phyloP scores from a whole-genome alignment of 2,329 filamentous ascomycete genomes.

The Trichoderma simmonsii region DNA sequence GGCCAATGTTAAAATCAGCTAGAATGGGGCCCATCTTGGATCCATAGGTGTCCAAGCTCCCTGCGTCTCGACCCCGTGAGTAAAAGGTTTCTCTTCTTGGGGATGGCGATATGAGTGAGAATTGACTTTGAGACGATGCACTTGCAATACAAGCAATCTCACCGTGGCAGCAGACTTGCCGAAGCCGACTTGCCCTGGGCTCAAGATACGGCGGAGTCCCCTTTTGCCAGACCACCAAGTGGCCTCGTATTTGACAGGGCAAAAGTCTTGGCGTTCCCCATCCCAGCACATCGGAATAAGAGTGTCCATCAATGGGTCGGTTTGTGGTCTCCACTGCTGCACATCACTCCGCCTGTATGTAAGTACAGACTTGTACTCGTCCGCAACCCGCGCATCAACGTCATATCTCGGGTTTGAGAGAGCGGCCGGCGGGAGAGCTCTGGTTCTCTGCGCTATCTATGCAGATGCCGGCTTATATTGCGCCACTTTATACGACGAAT shows the following conservation, averaged over 20 bases:
- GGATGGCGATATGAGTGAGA: neutral
- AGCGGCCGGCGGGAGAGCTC: neutral
- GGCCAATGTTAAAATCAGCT: neutral
- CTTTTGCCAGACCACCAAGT: conserved; percentile 17
- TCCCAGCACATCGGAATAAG: conserved; percentile 15
- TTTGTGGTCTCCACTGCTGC: conserved; percentile 7
- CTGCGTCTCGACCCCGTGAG: neutral
- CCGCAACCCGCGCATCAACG: neutral
- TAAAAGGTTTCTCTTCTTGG: neutral
- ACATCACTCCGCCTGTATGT: conserved; percentile 2
- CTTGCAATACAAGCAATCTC: neutral
- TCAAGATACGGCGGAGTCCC: neutral
- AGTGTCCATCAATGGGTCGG: conserved; percentile 15
- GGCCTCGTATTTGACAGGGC: conserved; percentile 17
- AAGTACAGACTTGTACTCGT: neutral
- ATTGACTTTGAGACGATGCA: conserved; percentile 1
- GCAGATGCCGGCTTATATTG: neutral
- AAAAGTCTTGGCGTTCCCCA: conserved; percentile 1
- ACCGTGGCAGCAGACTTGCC: neutral
- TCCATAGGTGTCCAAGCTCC: neutral
- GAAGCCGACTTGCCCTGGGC: neutral
- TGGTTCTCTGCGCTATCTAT: neutral
- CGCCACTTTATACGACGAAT: neutral
- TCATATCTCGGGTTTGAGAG: neutral
- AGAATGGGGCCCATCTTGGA: conserved; percentile 4